phyloP scores from a whole-genome alignment of 2,329 filamentous ascomycete species.

The Neofusicoccum parvum region DNA sequence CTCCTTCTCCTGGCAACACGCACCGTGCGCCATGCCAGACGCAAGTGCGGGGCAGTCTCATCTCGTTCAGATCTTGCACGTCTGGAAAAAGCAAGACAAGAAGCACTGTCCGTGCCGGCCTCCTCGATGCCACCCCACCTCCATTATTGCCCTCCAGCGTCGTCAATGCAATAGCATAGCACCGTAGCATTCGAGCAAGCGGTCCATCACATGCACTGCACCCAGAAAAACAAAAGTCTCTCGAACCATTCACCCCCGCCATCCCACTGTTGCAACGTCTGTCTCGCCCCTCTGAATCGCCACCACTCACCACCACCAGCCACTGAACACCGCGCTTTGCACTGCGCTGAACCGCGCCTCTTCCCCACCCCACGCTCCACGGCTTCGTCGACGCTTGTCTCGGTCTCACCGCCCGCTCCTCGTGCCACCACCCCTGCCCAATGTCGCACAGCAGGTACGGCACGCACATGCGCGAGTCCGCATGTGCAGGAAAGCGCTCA shows the following conservation, averaged over 20 bases:
- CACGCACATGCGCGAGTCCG: slow-evolving; percentile 1
- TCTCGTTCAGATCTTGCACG: background rate
- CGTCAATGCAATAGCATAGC: background rate
- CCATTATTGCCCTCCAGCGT: background rate
- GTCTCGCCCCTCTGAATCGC: background rate
- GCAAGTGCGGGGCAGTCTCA: background rate
- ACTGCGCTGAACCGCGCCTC: background rate
- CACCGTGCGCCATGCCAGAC: background rate
- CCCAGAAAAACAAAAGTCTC: background rate
- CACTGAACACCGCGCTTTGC: background rate
- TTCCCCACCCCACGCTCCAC: background rate
- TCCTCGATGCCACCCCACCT: no score
- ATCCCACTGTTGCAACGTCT: background rate
- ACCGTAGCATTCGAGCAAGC: background rate
- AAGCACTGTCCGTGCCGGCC: no score
- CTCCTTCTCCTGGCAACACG: background rate
- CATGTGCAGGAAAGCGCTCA: slow-evolving; percentile 1
- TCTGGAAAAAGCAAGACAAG: no score
- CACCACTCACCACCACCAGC: background rate
- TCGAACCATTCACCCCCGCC: background rate
- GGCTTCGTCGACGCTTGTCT: background rate
- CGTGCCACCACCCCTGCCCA: slow-evolving; percentile 10
- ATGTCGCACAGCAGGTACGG: slow-evolving; percentile 1
- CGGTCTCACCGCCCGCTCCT: slow-evolving; percentile 12
- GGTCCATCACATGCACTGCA: background rate